Percentiles rank a stretch among this genome's conserved stretches.
Conservation (phyloP, 108 stramenopile species). For the Skeletonema grethae region DNA sequence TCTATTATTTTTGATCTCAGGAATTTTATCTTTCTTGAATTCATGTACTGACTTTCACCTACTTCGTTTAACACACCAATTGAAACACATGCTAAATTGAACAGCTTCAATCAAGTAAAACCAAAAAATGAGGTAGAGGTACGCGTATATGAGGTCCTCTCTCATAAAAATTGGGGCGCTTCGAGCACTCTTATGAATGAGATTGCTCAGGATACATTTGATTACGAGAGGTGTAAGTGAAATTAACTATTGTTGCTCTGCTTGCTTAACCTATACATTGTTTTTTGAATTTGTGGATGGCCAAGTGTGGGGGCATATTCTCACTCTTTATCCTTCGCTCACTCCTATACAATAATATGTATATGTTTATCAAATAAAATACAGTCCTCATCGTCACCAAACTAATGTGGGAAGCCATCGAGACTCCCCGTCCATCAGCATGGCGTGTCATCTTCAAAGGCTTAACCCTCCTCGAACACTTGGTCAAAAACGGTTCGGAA, state of each 20-base stretch:
- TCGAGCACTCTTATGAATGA: conserved; percentile 95
- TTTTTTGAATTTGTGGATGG: neutral
- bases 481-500: conserved; percentile 95
- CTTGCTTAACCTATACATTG: neutral
- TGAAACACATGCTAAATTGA: neutral
- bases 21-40: too few relatives aligned
- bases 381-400: conserved; percentile 62
- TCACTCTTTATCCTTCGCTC: neutral
- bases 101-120: conserved; percentile 89
- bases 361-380: neutral
- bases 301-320: neutral
- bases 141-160: conserved; percentile 95
- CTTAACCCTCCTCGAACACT: conserved; percentile 90
- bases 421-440: conserved; percentile 85
- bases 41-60: neutral
- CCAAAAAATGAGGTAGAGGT: conserved; percentile 94
- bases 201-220: conserved; percentile 93
- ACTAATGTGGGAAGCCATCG: conserved; percentile 88
- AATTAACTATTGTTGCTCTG: neutral
- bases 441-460: conserved; percentile 93
- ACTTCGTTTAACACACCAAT: neutral
- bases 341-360: too few relatives aligned
- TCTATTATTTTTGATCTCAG: neutral
- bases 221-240: conserved; percentile 79
- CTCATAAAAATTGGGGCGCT: conserved; percentile 98